A percentile compares a stretch with the other conserved stretches of the same genome.
phyloP scores from a whole-genome alignment of 495 filamentous ascomycete species.

The Xylaria cubensis region DNA sequence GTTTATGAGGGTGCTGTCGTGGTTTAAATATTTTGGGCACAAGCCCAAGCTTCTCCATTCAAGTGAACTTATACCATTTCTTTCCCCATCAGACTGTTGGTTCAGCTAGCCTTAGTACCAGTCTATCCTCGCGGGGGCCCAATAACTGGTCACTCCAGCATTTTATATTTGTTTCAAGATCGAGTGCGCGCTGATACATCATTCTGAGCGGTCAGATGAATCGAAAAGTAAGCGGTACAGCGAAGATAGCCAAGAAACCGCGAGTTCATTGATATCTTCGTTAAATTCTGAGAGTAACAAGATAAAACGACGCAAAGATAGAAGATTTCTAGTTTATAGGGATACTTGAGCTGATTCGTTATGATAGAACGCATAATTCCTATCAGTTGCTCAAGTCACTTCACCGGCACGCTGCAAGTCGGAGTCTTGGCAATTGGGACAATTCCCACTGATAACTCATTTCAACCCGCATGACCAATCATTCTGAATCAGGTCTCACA shows the following conservation, averaged over 20 bases:
- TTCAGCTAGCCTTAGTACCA: no score
- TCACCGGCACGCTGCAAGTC: conserved; percentile 5
- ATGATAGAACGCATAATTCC: neutral
- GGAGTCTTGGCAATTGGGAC: neutral
- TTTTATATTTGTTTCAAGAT: neutral
- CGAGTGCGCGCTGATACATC: neutral
- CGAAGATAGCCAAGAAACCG: neutral
- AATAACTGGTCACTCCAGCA: neutral
- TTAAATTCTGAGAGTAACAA: neutral
- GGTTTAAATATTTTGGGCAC: neutral
- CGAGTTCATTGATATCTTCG: neutral
- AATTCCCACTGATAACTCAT: conserved; percentile 1
- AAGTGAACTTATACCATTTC: no score
- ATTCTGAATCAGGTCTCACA: neutral
- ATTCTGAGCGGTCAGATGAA: neutral
- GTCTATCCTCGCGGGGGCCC: neutral
- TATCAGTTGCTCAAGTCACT: neutral
- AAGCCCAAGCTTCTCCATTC: neutral
- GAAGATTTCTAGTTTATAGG: neutral
- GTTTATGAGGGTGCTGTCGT: neutral
- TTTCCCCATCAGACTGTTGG: neutral
- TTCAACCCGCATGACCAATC: neutral
- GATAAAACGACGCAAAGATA: neutral
- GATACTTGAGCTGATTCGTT: neutral
- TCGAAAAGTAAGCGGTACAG: neutral